Conservation (phyloP, 2,329 filamentous ascomycete species). For the Claviceps purpurea region DNA sequence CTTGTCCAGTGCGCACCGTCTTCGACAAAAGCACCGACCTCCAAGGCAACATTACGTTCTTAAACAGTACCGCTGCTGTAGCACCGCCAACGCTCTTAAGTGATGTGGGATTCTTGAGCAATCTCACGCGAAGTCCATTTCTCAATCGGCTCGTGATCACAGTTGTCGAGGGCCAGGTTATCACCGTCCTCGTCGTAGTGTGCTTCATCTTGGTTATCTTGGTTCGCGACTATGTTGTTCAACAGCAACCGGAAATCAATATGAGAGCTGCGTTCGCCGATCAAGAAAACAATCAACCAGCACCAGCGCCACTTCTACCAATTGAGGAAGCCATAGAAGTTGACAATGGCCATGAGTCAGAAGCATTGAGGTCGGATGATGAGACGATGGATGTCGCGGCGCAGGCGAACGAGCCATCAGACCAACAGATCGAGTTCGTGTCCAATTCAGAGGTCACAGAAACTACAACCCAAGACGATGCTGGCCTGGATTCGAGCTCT, state of each 20-base stretch:
- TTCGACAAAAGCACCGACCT: slow-evolving; percentile 8
- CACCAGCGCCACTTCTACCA: slow-evolving; percentile 3
- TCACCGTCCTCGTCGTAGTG: slow-evolving; percentile 81
- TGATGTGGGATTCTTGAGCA: slow-evolving; percentile 42
- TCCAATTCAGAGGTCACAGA: not conserved
- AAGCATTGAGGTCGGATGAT: slow-evolving; percentile 19
- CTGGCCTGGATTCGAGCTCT: not conserved
- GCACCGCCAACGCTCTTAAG: slow-evolving; percentile 34
- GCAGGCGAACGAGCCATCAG: slow-evolving; percentile 3
- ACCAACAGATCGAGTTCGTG: not conserved
- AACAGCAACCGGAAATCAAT: slow-evolving; percentile 89
- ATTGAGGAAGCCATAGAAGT: slow-evolving; percentile 10
- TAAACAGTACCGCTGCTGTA: slow-evolving; percentile 5
- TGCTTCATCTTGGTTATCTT: slow-evolving; percentile 95
- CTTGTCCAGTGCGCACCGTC: slow-evolving; percentile 1
- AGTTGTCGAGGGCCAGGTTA: slow-evolving; percentile 82
- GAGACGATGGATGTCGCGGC: slow-evolving; percentile 19
- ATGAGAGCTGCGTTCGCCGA: slow-evolving; percentile 55
- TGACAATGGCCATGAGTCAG: slow-evolving; percentile 9
- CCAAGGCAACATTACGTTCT: slow-evolving; percentile 7
- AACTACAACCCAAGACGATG: not conserved
- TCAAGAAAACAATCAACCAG: slow-evolving; percentile 16
- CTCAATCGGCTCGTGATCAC: slow-evolving; percentile 72
- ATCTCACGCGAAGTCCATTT: slow-evolving; percentile 52
- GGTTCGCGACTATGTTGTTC: slow-evolving; percentile 94